Percentiles rank a stretch among this genome's conserved stretches.
Evolutionary conservation across 495 filamentous ascomycete genomes (phyloP).

Genomic region (Xylaria flabelliformis): DNA sequence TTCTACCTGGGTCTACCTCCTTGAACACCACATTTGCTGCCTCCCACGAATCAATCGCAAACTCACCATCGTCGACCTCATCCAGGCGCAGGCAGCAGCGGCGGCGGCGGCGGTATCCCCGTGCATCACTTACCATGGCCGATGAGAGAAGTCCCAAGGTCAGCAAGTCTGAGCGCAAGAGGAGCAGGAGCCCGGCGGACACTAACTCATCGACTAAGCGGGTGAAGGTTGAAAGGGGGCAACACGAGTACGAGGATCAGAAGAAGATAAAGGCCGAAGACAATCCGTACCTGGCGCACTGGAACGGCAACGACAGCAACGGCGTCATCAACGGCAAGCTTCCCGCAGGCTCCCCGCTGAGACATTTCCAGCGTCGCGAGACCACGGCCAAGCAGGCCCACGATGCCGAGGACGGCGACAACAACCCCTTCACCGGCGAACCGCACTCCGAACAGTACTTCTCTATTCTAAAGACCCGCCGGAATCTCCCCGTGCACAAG

Average conservation of each 20-base stretch:
- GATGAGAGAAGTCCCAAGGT: constrained; percentile 27
- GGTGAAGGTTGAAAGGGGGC: constrained; percentile 46
- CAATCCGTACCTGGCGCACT: constrained; percentile 93
- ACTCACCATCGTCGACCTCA: background rate
- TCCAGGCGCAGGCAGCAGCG: background rate
- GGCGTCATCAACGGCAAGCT: constrained; percentile 48
- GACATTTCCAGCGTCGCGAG: constrained; percentile 74
- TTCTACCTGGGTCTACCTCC: background rate
- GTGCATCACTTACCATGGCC: constrained; percentile 18
- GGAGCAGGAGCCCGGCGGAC: constrained; percentile 31
- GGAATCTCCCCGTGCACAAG: constrained; percentile 85
- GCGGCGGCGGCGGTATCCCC: background rate
- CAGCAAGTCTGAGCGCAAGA: constrained; percentile 32
- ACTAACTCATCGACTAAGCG: constrained; percentile 34
- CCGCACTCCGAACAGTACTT: constrained; percentile 85
- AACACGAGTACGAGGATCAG: constrained; percentile 37
- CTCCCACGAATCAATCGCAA: constrained; percentile 1
- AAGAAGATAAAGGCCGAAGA: constrained; percentile 41
- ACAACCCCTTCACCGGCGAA: constrained; percentile 82
- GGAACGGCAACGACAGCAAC: constrained; percentile 60
- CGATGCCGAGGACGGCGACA: constrained; percentile 77
- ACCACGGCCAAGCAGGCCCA: constrained; percentile 79
- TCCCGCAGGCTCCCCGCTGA: constrained; percentile 57
- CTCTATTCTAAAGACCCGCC: constrained; percentile 80
- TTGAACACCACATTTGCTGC: background rate